phyloP scores from a whole-genome alignment of 139 green algal genomes.

The Gonium pectorale region DNA sequence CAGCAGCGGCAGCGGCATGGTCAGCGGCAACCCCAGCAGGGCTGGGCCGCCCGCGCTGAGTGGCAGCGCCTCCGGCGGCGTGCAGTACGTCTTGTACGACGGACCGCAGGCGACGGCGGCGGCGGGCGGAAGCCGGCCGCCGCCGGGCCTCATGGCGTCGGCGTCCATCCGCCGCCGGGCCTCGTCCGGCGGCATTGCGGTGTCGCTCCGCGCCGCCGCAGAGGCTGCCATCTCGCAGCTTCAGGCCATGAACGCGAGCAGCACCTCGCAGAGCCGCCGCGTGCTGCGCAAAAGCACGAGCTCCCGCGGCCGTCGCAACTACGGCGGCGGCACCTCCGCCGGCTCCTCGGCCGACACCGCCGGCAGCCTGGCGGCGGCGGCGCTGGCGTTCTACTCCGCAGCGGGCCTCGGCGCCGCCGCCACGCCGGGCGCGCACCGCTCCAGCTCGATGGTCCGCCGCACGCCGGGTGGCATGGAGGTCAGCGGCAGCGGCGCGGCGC shows the following conservation, averaged over 20 bases:
- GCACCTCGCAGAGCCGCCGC: not conserved
- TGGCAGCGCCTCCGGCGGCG: no score
- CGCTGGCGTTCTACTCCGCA: not conserved
- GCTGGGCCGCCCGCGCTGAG: no score
- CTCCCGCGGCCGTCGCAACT: slow-evolving; percentile 10
- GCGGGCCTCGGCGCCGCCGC: not conserved
- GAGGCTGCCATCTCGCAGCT: slow-evolving; percentile 11
- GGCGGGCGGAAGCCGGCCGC: no score
- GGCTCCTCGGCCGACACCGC: not conserved
- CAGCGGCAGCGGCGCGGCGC: no score
- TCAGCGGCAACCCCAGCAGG: no score
- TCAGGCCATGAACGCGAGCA: not conserved
- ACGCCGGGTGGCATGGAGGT: no score
- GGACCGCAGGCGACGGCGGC: no score
- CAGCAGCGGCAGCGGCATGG: no score
- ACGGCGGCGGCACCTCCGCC: not conserved
- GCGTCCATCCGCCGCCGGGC: not conserved
- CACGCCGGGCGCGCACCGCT: no score
- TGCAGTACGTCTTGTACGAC: no score
- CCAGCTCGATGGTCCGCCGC: no score
- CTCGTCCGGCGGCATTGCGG: not conserved
- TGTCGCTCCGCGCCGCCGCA: slow-evolving; percentile 13
- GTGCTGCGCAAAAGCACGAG: slow-evolving; percentile 30
- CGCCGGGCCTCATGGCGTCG: no score
- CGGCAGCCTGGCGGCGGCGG: not conserved